These are phyloP conservation scores for Sutorius australiensis DNA, from an alignment of 768 basidiomycete species.

Conservation along the genomic window DNA sequence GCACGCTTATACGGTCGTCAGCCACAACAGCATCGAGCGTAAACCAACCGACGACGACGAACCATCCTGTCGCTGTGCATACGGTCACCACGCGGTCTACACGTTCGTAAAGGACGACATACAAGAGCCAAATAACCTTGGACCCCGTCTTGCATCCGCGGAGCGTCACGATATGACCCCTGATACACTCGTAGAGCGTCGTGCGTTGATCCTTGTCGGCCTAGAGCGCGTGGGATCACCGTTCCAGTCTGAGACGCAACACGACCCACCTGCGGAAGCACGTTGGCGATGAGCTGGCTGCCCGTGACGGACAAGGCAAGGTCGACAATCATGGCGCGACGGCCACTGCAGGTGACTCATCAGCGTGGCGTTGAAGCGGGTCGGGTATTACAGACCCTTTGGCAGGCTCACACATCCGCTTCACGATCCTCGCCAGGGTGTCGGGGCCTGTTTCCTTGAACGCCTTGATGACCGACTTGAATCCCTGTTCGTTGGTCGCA, in stretches of 20 bases:
- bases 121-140: slow-evolving; percentile 90
- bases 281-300: slow-evolving; percentile 80
- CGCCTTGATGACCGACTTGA: slow-evolving; percentile 82
- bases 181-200: slow-evolving; percentile 78
- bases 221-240: slow-evolving; percentile 34
- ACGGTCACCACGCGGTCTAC: slow-evolving; percentile 1
- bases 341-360: slow-evolving; percentile 42
- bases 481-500: slow-evolving; percentile 80
- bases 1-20: slow-evolving; percentile 43
- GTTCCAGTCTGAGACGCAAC: not conserved
- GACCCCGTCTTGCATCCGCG: slow-evolving; percentile 89
- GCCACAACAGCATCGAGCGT: slow-evolving; percentile 9
- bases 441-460: slow-evolving; percentile 81
- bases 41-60: slow-evolving; percentile 7
- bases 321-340: slow-evolving; percentile 84
- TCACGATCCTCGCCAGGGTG: slow-evolving; percentile 68
- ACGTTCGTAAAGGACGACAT: slow-evolving; percentile 15
- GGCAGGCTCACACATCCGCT: slow-evolving; percentile 82
- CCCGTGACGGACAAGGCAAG: slow-evolving; percentile 80
- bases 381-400: slow-evolving; percentile 50
- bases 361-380: not conserved
- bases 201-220: slow-evolving; percentile 85
- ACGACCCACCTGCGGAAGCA: slow-evolving; percentile 63
- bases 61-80: slow-evolving; percentile 58
- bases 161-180: slow-evolving; percentile 85